Evolutionary conservation across 176 grass and related monocot genomes (phyloP), one percentile per base, ranked within the genome.

Genomic region (Cymbopogon citratus): DNA sequence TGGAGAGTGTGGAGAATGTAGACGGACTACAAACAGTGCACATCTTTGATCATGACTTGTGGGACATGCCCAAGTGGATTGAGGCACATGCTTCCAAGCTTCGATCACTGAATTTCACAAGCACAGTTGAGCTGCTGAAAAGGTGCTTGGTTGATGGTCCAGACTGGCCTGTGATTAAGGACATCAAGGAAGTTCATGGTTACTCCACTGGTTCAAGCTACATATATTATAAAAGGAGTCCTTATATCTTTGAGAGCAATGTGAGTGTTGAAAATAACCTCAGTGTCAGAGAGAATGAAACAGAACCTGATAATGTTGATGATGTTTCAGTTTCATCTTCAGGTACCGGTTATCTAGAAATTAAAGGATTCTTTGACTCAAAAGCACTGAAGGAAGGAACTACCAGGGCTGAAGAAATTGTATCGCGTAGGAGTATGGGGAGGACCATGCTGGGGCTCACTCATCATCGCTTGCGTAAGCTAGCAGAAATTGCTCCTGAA

Each of bases 11-110:
- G 60, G 72, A 92, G 65, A 84, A 79, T 12, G 69, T 83, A 23
- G 21, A 81, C 25, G 52, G 60, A 13, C 66, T 94, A 57, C 74
- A 12, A 79, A 67, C 41, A 63, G 27, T 94, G 38, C 86, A 85
- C 52, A 91, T 94, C 19, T 94, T 84, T 41, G 89, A 94, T 78
- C 67, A 94, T 87, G 84, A 91, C 34, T 59, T 94, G 61, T 63
- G 71, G 76, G 73, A 79, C 26, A 83, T 94, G 31, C 92, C 92
- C 66, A 87, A 81, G 80, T 94, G 92, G 92, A 76, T 94, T 12
- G 6, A 76, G 59, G 33, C 78, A 24, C 72, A 73, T 85, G 89
- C 85, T 1, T 66, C 45, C 11, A 85, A 54, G 63, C 81, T 94
- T 81, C 54, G 16, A 29, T 89, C 83, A 48, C 35, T 94, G 68